Base-by-base conservation (phyloP, 805 yeast genomes). In the Wickerhamiella hasegawae region DNA sequence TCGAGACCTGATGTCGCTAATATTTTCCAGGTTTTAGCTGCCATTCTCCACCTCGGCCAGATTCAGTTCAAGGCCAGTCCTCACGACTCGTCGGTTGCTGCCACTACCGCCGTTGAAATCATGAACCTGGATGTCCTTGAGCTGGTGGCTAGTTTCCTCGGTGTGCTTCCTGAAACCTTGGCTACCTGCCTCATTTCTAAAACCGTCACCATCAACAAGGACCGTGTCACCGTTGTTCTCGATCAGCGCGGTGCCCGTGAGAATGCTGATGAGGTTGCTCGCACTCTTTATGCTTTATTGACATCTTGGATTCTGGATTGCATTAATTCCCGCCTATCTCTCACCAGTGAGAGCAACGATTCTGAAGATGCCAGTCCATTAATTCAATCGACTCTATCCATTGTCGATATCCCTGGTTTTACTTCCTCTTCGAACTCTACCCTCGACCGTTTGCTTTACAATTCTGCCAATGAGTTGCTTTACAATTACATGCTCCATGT, bases 21-120 rank as follows among this genome's bases (percentile, higher is more conserved):
- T 40, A 64, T 71, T 14, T 69, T 68, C 42, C 63, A 59, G 39
- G 52, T 68, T n/a, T 45, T 60, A 21, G 65, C 65, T 2, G 65
- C 65, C 3, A 54, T 60, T 14, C 45, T 60, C n/a, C 65, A 60
- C 32, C 45, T 60, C 18, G 65, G 65, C n/a, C 65, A 60, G 46
- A 44, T 60, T 18, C 49, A 50, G 37, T 59, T 60, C 46, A 42
- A 48, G 34, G 40, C 53, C 2, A 47, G 55, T 10, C 46, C 51
- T 18, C 38, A 39, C n/a, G 57, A 53, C 34, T 43, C 52, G 10
- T 58, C 55, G 18, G 59, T 57, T 9, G 50, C 58, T 12, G 46
- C 51, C 11, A 41, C 53, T 2, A 55, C 55, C 10, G 59, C 60
- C 2, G 57, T 56, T 3, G 59, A 57, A 33, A 55, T 57, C 27